Conservation (phyloP, 2,329 filamentous ascomycete genomes). For the Colletotrichum noveboracense region DNA sequence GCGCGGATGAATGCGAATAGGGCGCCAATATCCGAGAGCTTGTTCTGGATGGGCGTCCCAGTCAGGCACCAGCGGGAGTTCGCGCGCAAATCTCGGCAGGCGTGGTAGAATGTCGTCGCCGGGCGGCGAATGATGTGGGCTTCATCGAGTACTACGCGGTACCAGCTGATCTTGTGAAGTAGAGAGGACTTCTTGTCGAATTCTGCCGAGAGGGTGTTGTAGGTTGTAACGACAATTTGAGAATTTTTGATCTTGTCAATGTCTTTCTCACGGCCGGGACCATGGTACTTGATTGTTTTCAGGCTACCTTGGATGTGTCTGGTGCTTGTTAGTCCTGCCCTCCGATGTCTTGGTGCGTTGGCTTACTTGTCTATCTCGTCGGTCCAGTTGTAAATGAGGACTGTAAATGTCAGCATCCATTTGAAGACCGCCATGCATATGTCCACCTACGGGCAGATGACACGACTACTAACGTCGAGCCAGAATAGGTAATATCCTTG, state of each 20-base stretch:
- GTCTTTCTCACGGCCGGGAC: slow-evolving; percentile 30
- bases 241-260: slow-evolving; percentile 30
- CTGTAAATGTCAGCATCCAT: slow-evolving; percentile 26
- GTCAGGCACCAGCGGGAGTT: slow-evolving; percentile 57
- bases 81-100: slow-evolving; percentile 45
- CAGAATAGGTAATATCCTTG: slow-evolving; percentile 29
- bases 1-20: slow-evolving; percentile 54
- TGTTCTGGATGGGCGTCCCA: slow-evolving; percentile 60
- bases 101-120: slow-evolving; percentile 47
- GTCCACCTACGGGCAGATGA: slow-evolving; percentile 42
- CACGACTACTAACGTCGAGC: slow-evolving; percentile 49
- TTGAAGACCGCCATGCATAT: background rate
- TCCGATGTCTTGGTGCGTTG: background rate
- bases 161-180: slow-evolving; percentile 44
- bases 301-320: slow-evolving; percentile 38
- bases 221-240: slow-evolving; percentile 53
- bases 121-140: slow-evolving; percentile 53
- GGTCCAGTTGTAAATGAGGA: slow-evolving; percentile 45
- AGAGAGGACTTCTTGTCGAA: slow-evolving; percentile 19
- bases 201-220: slow-evolving; percentile 48
- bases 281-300: slow-evolving; percentile 41
- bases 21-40: slow-evolving; percentile 55
- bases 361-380: slow-evolving; percentile 41
- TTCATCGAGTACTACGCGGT: slow-evolving; percentile 48
- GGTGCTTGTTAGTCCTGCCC: background rate